Evolutionary conservation across 805 yeast genomes (phyloP).

Genomic region (Scheffersomyces stipitis): DNA sequence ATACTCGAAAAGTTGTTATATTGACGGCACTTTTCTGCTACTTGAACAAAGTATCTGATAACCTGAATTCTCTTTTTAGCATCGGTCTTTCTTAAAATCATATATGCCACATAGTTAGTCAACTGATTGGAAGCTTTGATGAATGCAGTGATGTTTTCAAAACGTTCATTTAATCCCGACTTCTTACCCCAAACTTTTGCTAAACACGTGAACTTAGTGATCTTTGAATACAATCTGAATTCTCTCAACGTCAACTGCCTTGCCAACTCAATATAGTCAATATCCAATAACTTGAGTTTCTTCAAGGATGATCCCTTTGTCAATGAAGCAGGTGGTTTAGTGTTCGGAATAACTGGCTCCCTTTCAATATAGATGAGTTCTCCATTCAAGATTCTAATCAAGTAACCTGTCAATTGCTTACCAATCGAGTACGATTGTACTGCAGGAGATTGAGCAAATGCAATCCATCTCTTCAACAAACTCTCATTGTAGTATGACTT

Average conservation of each 20-base stretch:
- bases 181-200: conserved; percentile 74
- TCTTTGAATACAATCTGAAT: conserved; percentile 63
- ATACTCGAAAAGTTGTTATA: conserved; percentile 84
- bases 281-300: conserved; percentile 55
- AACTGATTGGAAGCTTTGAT: conserved; percentile 75
- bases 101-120: conserved; percentile 78
- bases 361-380: conserved; percentile 27
- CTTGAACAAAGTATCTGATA: conserved; percentile 71
- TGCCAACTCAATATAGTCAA: conserved; percentile 76
- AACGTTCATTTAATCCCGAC: conserved; percentile 51
- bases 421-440: conserved; percentile 29
- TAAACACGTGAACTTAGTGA: conserved; percentile 70
- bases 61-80: conserved; percentile 63
- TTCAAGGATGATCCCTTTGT: conserved; percentile 31
- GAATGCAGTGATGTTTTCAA: conserved; percentile 52
- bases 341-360: conserved; percentile 24
- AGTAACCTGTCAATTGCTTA: conserved; percentile 22
- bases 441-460: conserved; percentile 20
- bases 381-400: conserved; percentile 28
- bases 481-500: conserved; percentile 54
- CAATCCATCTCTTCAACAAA: conserved; percentile 34
- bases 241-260: conserved; percentile 82
- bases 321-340: conserved; percentile 43
- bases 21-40: conserved; percentile 74
- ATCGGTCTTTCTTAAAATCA: conserved; percentile 67